Evolutionary conservation across 1,284 basidiomycete genomes (phyloP), one percentile per base, ranked within the genome.

Genomic region (Irpex sp.): DNA sequence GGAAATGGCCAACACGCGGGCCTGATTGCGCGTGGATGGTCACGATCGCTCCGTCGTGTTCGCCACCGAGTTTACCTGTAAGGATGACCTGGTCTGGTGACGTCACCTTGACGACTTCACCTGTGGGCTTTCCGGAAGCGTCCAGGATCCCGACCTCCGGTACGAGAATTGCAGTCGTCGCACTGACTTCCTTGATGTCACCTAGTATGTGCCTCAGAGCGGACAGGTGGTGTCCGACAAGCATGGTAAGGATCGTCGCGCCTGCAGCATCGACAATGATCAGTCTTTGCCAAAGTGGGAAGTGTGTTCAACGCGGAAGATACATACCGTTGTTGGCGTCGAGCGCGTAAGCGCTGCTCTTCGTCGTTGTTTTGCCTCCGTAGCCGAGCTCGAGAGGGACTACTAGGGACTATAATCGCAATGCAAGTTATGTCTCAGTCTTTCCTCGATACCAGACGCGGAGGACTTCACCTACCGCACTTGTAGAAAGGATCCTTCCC

Each of bases 201-300:
- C 75, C 76, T 0, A 78, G 66, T 46, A 72, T 43, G 59, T 67
- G 60, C 1, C 66, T 71, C 3, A 77, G 61, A 11, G 64, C 50
- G 47, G 69, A 70, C 11, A 76, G 59, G 13, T 68, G 62, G 61
- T 76, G 76, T 5, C 75, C 75, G 8, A 67, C 55, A 5, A 63
- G 60, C 31, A 76, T 72, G n/a, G 69, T 64, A 7, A 74, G 65
- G 50, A 70, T 47, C 2, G 70, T 69, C 5, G 67, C 65, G n/a
- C 72, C 75, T 74, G 15, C 19, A 31, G 7, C 31, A 33, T 33
- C 31, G 31, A 33, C 31, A 33, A 33, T 33, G 31, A 33, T 33
- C 31, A 33, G 31, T 33, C 31, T 33, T 33, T 33, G 31, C 31
- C 31, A 6, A 33, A 33, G 31, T 33, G 31, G 31, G 31, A 31